These are phyloP conservation scores for Wickerhamiella parazyma DNA, from an alignment of 805 yeast species.

Conservation along the genomic window DNA sequence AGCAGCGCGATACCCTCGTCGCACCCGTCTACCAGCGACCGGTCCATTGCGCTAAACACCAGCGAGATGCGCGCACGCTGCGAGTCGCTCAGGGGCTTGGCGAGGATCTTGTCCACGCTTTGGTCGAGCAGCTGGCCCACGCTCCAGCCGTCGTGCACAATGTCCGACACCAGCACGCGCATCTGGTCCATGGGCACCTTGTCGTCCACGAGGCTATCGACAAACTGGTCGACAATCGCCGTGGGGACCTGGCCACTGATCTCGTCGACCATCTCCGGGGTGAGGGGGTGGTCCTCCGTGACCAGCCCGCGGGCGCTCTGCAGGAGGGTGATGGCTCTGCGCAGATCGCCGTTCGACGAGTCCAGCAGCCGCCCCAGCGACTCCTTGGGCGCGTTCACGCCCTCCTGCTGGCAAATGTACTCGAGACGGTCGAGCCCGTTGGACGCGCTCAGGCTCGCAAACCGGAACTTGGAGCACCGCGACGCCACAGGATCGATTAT, in stretches of 20 bases:
- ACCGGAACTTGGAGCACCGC: conserved; percentile 90
- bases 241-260: conserved; percentile 64
- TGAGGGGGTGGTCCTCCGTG: conserved; percentile 29
- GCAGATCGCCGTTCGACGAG: conserved; percentile 80
- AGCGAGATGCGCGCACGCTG: conserved; percentile 2
- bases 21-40: conserved; percentile 9
- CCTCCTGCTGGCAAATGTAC: conserved; percentile 43
- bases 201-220: conserved; percentile 25
- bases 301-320: conserved; percentile 54
- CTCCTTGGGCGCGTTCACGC: conserved; percentile 28
- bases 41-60: background rate
- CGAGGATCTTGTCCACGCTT: conserved; percentile 50
- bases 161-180: conserved; percentile 33
- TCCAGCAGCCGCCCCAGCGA: conserved; percentile 52
- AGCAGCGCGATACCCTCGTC: conserved; percentile 3
- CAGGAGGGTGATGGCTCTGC: conserved; percentile 80
- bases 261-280: conserved; percentile 42
- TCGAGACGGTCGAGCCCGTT: conserved; percentile 59
- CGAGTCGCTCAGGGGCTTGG: conserved; percentile 34
- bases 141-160: conserved; percentile 61
- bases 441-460: conserved; percentile 56
- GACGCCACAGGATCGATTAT: conserved; percentile 95
- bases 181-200: conserved; percentile 10
- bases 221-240: conserved; percentile 31
- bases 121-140: conserved; percentile 59